Conservation (phyloP, 805 yeast species). For the Scheffersomyces stipitis region DNA sequence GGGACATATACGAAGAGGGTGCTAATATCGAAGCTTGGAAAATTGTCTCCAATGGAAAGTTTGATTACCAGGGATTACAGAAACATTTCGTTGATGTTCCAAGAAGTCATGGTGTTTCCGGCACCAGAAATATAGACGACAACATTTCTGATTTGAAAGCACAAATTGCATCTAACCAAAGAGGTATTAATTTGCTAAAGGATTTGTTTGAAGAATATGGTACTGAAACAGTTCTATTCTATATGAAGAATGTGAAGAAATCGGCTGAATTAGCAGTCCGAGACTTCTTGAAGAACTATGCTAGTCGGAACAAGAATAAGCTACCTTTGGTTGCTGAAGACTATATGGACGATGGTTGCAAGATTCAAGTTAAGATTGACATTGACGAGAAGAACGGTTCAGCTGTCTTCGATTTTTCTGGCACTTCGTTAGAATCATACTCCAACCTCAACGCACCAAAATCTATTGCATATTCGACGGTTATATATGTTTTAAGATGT, state of each 20-base stretch:
- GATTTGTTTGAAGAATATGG: slow-evolving; percentile 2
- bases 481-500: slow-evolving; percentile 18
- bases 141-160: slow-evolving; percentile 63
- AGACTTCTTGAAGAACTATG: slow-evolving; percentile 17
- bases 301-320: slow-evolving; percentile 45
- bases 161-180: slow-evolving; percentile 33
- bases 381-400: slow-evolving; percentile 33
- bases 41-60: slow-evolving; percentile 15
- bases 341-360: slow-evolving; percentile 1
- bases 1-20: slow-evolving; percentile 20
- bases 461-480: slow-evolving; percentile 14
- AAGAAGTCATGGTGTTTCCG: slow-evolving; percentile 16
- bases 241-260: slow-evolving; percentile 1
- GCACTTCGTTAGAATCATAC: slow-evolving; percentile 1
- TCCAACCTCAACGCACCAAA: slow-evolving; percentile 17
- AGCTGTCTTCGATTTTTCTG: slow-evolving; percentile 59
- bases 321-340: slow-evolving; percentile 11
- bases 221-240: background rate
- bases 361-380: slow-evolving; percentile 4
- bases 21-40: slow-evolving; percentile 19
- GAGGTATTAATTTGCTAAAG: background rate
- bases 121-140: slow-evolving; percentile 20
- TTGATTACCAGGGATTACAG: slow-evolving; percentile 16
- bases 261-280: slow-evolving; percentile 1
- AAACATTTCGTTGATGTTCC: slow-evolving; percentile 17